Conservation (phyloP, 768 basidiomycete species). For the Leccinum obscurum region DNA sequence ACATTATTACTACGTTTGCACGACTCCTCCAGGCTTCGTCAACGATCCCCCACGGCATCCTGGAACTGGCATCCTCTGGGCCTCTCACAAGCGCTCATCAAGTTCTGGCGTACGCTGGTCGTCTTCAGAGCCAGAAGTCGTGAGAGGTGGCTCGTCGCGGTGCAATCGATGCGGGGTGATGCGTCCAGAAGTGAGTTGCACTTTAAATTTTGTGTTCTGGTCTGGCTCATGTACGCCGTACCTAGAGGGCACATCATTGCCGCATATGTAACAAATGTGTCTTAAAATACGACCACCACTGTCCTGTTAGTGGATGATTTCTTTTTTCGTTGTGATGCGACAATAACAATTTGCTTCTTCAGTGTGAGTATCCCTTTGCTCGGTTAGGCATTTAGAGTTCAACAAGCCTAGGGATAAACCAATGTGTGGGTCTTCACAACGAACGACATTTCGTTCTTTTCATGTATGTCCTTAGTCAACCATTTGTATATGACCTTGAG, state of each 20-base stretch:
- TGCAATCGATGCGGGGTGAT: conserved; percentile 68
- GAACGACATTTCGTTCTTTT: conserved; percentile 96
- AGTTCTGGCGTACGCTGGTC: conserved; percentile 52
- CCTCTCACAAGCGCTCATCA: conserved; percentile 30
- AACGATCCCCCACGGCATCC: conserved; percentile 50
- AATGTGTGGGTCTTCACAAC: conserved; percentile 95
- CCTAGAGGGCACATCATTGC: conserved; percentile 90
- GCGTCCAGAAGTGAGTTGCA: conserved; percentile 72
- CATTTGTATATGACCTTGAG: not conserved
- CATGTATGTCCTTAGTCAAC: conserved; percentile 54
- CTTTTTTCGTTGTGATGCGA: conserved; percentile 1
- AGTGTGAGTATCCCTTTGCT: conserved; percentile 39
- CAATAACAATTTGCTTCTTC: conserved; percentile 2
- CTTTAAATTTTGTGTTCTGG: not conserved
- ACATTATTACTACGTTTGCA: conserved; percentile 88
- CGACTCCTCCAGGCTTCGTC: conserved; percentile 76
- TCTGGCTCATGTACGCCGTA: conserved; percentile 15
- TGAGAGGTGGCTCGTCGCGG: conserved; percentile 53
- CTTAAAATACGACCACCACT: conserved; percentile 89
- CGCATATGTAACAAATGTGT: conserved; percentile 88
- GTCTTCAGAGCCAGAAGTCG: conserved; percentile 44
- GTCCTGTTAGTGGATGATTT: conserved; percentile 61
- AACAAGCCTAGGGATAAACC: conserved; percentile 76
- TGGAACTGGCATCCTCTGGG: conserved; percentile 57
- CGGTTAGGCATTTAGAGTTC: conserved; percentile 1